phyloP scores from a whole-genome alignment of 2,329 filamentous ascomycete species.

The Apiospora marii region DNA sequence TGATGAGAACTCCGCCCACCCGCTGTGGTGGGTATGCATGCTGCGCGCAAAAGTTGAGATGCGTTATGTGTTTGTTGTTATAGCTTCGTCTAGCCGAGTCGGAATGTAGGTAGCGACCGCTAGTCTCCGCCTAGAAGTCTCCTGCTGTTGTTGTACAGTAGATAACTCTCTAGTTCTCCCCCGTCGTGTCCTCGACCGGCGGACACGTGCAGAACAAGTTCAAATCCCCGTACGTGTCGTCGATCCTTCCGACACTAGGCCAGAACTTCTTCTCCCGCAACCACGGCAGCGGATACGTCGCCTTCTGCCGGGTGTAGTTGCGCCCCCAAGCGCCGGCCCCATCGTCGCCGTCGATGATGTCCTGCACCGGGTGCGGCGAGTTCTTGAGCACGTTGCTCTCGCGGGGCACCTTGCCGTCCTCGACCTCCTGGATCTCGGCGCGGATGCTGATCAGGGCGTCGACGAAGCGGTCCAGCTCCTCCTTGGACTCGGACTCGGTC shows the following conservation, averaged over 20 bases:
- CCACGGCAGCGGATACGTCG: slow-evolving; percentile 85
- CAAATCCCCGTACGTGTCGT: slow-evolving; percentile 90
- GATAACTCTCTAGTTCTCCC: slow-evolving; percentile 26
- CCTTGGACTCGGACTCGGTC: slow-evolving; percentile 91
- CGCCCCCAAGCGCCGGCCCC: slow-evolving; percentile 75
- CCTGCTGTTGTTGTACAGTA: neutral
- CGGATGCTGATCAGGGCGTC: slow-evolving; percentile 89
- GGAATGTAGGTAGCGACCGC: neutral
- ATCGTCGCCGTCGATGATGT: slow-evolving; percentile 71
- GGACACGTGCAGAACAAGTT: slow-evolving; percentile 96
- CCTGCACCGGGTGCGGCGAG: slow-evolving; percentile 84
- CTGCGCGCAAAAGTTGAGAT: slow-evolving; percentile 16
- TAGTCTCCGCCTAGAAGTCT: neutral
- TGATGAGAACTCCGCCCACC: slow-evolving; percentile 29
- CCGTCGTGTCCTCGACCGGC: slow-evolving; percentile 73
- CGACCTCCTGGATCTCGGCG: slow-evolving; percentile 82
- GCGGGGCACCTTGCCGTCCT: slow-evolving; percentile 77
- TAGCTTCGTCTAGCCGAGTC: slow-evolving; percentile 25
- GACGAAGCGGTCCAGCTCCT: slow-evolving; percentile 92
- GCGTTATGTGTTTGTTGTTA: slow-evolving; percentile 14
- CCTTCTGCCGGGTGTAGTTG: slow-evolving; percentile 81
- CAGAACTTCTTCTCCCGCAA: slow-evolving; percentile 97
- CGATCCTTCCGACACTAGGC: slow-evolving; percentile 85
- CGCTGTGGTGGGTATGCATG: slow-evolving; percentile 10
- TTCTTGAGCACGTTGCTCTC: slow-evolving; percentile 88